Evolutionary conservation across 176 grass and related monocot species (phyloP).

Genomic region (Raddia distichophylla): DNA sequence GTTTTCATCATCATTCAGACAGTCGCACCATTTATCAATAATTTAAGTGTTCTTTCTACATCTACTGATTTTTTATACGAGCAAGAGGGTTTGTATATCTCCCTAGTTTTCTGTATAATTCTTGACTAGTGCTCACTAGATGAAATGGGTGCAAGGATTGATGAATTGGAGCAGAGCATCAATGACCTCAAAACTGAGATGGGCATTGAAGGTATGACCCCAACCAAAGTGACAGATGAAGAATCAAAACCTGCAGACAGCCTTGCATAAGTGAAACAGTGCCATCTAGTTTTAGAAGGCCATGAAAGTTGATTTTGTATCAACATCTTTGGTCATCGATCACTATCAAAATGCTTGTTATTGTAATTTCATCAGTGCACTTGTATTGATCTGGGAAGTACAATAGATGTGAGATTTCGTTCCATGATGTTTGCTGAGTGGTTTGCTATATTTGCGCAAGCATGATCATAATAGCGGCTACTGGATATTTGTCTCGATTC

Average conservation of each 20-base stretch:
- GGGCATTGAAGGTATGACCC: slow-evolving; percentile 42
- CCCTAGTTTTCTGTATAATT: neutral
- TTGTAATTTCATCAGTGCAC: neutral
- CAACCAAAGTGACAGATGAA: slow-evolving; percentile 47
- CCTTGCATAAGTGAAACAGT: slow-evolving; percentile 40
- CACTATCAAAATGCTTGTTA: slow-evolving; percentile 23
- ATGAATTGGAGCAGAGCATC: slow-evolving; percentile 79
- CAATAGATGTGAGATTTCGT: neutral
- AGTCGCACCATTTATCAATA: neutral
- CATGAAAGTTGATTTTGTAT: neutral
- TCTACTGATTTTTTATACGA: neutral
- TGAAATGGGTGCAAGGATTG: slow-evolving; percentile 73
- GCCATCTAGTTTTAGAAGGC: neutral
- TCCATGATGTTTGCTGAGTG: neutral
- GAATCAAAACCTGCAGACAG: slow-evolving; percentile 54
- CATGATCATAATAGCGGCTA: neutral
- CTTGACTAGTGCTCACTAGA: slow-evolving; percentile 79
- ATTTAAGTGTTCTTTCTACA: neutral
- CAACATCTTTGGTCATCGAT: neutral
- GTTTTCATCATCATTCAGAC: neutral
- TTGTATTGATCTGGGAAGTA: slow-evolving; percentile 3
- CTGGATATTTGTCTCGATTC: neutral
- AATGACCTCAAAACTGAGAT: slow-evolving; percentile 76
- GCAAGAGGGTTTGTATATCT: neutral
- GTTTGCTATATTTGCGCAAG: neutral